phyloP scores from a whole-genome alignment of 805 yeast genomes.

The Wickerhamiella sorbophila region DNA sequence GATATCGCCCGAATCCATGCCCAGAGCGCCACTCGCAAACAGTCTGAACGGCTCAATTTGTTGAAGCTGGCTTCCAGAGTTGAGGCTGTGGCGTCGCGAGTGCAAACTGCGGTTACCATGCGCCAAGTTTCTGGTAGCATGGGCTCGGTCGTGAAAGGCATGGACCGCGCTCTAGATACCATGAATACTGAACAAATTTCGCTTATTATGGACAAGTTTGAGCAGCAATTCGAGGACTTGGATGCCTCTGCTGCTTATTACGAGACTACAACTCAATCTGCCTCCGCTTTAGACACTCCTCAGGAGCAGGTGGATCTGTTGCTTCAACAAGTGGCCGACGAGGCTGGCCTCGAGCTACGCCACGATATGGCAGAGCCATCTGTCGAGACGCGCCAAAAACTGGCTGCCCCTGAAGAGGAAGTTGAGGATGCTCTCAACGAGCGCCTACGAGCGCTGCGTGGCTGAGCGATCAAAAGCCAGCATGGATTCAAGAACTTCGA shows the following conservation, averaged over 20 bases:
- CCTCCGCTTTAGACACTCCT: conserved; percentile 80
- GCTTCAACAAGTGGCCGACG: conserved; percentile 89
- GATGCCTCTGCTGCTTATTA: conserved; percentile 90
- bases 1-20: conserved; percentile 93
- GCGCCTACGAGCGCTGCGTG: conserved; percentile 71
- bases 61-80: conserved; percentile 74
- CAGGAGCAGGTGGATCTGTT: conserved; percentile 88
- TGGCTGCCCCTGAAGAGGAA: conserved; percentile 37
- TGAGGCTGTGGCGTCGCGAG: conserved; percentile 91
- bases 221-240: conserved; percentile 86
- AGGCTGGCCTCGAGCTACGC: conserved; percentile 85
- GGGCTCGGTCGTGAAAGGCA: conserved; percentile 84
- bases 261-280: conserved; percentile 76
- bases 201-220: conserved; percentile 93
- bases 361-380: conserved; percentile 49
- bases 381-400: conserved; percentile 41
- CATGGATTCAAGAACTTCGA: conserved; percentile 8
- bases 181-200: conserved; percentile 93
- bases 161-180: conserved; percentile 90
- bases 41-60: conserved; percentile 70
- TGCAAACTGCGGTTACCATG: conserved; percentile 98
- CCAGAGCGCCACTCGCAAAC: conserved; percentile 86
- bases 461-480: conserved; percentile 20
- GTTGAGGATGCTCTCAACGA: conserved; percentile 82
- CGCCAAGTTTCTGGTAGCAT: conserved; percentile 85